A percentile compares a stretch with the other conserved stretches of the same genome.
Conservation (phyloP, 2,329 filamentous ascomycete genomes). For the Paracamarosporium sp. region DNA sequence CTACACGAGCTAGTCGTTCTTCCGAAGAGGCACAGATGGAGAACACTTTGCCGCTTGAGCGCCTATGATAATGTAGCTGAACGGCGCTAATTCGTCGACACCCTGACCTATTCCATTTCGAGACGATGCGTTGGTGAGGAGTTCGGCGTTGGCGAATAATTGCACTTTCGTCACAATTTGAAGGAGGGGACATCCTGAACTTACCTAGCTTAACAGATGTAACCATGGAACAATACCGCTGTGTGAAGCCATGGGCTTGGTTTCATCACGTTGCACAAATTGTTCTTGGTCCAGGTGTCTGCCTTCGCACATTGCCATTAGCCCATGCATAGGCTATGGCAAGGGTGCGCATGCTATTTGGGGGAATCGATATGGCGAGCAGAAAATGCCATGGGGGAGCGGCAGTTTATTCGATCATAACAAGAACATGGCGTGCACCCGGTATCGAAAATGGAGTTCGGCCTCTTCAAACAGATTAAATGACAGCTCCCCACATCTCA, state of each 20-base stretch:
- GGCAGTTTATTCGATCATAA: conserved; percentile 6
- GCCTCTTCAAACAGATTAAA: conserved; percentile 11
- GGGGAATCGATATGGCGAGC: conserved; percentile 13
- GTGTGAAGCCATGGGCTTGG: neutral
- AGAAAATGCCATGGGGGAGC: conserved; percentile 7
- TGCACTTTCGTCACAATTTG: neutral
- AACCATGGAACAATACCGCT: conserved; percentile 11
- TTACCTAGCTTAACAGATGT: conserved; percentile 2
- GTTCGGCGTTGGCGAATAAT: neutral
- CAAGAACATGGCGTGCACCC: conserved; percentile 8
- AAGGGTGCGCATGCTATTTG: conserved; percentile 13
- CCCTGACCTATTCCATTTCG: neutral
- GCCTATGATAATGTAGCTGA: neutral
- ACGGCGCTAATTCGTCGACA: neutral
- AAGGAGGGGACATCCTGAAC: neutral
- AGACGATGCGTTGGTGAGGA: neutral
- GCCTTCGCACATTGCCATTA: neutral
- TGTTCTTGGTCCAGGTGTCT: neutral
- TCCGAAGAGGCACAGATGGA: conserved; percentile 5
- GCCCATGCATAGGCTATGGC: conserved; percentile 13
- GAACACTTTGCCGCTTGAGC: conserved; percentile 8
- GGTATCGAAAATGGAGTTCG: conserved; percentile 5
- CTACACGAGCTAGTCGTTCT: neutral
- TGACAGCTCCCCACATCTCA: conserved; percentile 13
- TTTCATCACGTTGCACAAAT: conserved; percentile 10